These are phyloP conservation scores for Trebouxia sp. DNA, from an alignment of 139 green algal species.

Conservation along the genomic window DNA sequence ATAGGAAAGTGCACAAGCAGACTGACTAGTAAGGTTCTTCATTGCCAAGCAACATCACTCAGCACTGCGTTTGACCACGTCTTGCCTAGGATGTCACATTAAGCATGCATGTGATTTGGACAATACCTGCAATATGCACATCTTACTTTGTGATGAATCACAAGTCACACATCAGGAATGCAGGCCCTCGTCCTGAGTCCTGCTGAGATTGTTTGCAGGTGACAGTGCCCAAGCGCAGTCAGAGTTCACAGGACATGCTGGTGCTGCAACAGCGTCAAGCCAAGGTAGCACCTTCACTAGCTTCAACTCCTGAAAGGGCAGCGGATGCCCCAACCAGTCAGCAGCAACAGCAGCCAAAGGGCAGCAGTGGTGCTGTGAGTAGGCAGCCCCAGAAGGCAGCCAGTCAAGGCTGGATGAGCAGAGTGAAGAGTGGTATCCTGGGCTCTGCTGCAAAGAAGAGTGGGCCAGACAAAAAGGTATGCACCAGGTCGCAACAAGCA, in stretches of 20 bases:
- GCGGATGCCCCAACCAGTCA: neutral
- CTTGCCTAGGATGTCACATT: too few species aligned
- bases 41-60: too few species aligned
- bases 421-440: neutral
- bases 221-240: neutral
- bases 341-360: neutral
- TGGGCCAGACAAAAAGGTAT: neutral
- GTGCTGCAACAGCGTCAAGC: neutral
- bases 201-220: neutral
- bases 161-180: too few species aligned
- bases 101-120: too few species aligned
- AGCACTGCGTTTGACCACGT: too few species aligned
- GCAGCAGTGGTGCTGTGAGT: neutral
- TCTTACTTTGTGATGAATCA: too few species aligned
- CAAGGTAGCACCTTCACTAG: neutral
- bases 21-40: too few species aligned
- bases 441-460: neutral
- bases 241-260: slow-evolving; percentile 5
- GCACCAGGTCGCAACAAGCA: too few species aligned
- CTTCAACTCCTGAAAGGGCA: slow-evolving; percentile 9
- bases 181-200: neutral
- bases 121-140: too few species aligned
- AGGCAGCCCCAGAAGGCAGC: slow-evolving; percentile 2
- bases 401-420: neutral
- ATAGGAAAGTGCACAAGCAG: too few species aligned